Evolutionary conservation across 2,329 filamentous ascomycete genomes (phyloP).

Genomic region (Coniochaeta hoffmannii): DNA sequence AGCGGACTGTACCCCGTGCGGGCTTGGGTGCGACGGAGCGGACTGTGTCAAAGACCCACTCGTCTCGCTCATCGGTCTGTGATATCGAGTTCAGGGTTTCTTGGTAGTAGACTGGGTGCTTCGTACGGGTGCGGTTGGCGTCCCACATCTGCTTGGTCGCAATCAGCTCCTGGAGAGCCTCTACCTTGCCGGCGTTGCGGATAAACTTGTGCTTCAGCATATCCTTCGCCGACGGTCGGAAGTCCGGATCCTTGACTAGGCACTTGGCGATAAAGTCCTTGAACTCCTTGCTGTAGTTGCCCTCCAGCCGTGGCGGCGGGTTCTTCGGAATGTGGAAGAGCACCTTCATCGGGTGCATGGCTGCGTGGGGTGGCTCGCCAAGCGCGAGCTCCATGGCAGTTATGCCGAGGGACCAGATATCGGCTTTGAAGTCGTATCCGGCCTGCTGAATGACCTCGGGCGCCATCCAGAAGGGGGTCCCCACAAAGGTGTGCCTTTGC

Average conservation of each 20-base stretch:
- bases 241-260: constrained; percentile 84
- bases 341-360: constrained; percentile 89
- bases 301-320: constrained; percentile 74
- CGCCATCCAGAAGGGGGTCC: constrained; percentile 96
- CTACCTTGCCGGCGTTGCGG: constrained; percentile 76
- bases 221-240: constrained; percentile 76
- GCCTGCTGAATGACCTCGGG: constrained; percentile 90
- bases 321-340: constrained; percentile 88
- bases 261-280: constrained; percentile 90
- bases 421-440: constrained; percentile 77
- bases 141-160: constrained; percentile 78
- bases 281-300: constrained; percentile 81
- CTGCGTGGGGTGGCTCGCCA: constrained; percentile 80
- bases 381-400: constrained; percentile 85
- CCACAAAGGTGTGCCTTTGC: constrained; percentile 93
- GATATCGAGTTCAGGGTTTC: constrained; percentile 75
- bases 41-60: constrained; percentile 94
- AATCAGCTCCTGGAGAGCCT: constrained; percentile 81
- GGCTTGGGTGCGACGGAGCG: constrained; percentile 60
- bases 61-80: constrained; percentile 64
- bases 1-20: constrained; percentile 41
- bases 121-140: constrained; percentile 59
- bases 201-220: constrained; percentile 86
- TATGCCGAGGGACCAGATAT: constrained; percentile 90
- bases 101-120: constrained; percentile 80